A percentile compares a stretch with the other conserved stretches of the same genome.
Conservation (phyloP, 768 basidiomycete species). For the Rhodotorula taiwanensis region DNA sequence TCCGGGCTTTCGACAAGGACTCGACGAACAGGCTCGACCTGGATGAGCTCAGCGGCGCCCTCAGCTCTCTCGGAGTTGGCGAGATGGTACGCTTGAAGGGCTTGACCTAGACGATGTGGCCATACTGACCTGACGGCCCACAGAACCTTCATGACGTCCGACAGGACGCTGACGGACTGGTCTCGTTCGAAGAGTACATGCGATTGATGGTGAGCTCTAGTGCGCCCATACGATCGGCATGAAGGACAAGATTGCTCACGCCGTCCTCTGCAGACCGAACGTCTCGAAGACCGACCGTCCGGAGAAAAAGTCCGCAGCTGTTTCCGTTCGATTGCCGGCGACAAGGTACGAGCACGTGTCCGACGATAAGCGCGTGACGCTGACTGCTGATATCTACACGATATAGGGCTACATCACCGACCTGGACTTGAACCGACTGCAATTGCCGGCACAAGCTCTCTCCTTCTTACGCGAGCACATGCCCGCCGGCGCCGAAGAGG, state of each 20-base stretch:
- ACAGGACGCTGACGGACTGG: slow-evolving; percentile 60
- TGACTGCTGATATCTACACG: neutral
- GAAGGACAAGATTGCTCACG: neutral
- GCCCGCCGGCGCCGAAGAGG: slow-evolving; percentile 51
- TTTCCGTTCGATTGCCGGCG: slow-evolving; percentile 81
- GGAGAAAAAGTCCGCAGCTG: slow-evolving; percentile 84
- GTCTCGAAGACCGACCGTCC: slow-evolving; percentile 90
- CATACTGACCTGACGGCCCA: neutral
- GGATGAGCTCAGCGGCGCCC: slow-evolving; percentile 82
- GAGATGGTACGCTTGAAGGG: slow-evolving; percentile 57
- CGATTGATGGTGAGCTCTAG: slow-evolving; percentile 63
- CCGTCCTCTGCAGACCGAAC: slow-evolving; percentile 62
- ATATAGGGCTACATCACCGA: slow-evolving; percentile 83
- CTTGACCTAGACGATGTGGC: neutral
- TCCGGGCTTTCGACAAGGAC: slow-evolving; percentile 94
- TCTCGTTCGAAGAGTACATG: slow-evolving; percentile 89
- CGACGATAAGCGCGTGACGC: neutral
- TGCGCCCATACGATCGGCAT: too few species aligned
- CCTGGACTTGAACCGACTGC: slow-evolving; percentile 76
- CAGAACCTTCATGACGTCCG: slow-evolving; percentile 20
- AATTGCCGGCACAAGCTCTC: slow-evolving; percentile 65
- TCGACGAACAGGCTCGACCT: slow-evolving; percentile 69
- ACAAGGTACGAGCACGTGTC: slow-evolving; percentile 58
- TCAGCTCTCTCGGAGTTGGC: slow-evolving; percentile 87
- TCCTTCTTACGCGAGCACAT: slow-evolving; percentile 77